Evolutionary conservation across 768 basidiomycete genomes (phyloP).

Genomic region (Calocera viscosa): DNA sequence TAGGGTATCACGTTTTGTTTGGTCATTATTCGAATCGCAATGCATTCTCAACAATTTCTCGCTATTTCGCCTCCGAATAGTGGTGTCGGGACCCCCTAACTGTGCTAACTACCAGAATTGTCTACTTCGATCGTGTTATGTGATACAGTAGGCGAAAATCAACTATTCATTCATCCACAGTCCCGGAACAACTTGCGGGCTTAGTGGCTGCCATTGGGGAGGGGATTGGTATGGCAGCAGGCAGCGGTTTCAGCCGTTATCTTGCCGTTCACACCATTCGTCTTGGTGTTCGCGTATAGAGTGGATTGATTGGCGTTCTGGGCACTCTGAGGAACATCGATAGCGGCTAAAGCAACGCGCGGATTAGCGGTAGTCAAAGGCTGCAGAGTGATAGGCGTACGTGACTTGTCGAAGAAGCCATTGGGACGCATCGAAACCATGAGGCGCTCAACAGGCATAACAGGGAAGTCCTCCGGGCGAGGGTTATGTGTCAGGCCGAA

Average conservation of each 20-base stretch:
- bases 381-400: slow-evolving; percentile 5
- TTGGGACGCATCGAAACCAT: background rate
- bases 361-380: slow-evolving; percentile 10
- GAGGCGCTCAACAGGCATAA: slow-evolving; percentile 13
- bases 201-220: background rate
- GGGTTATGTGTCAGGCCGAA: slow-evolving; percentile 25
- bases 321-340: slow-evolving; percentile 20
- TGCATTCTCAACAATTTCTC: background rate
- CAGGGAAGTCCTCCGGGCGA: slow-evolving; percentile 24
- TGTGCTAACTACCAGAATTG: background rate
- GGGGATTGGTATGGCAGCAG: background rate
- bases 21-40: background rate
- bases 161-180: background rate
- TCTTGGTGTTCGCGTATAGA: background rate
- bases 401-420: slow-evolving; percentile 8
- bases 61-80: background rate
- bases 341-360: slow-evolving; percentile 17
- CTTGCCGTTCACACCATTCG: background rate
- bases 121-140: background rate
- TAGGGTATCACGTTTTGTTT: background rate
- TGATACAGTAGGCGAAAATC: background rate
- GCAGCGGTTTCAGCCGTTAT: background rate
- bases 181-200: background rate
- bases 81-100: background rate
- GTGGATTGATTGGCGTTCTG: slow-evolving; percentile 20